Evolutionary conservation across 1,284 basidiomycete genomes (phyloP).

Genomic region (Ceratobasidium sp.): DNA sequence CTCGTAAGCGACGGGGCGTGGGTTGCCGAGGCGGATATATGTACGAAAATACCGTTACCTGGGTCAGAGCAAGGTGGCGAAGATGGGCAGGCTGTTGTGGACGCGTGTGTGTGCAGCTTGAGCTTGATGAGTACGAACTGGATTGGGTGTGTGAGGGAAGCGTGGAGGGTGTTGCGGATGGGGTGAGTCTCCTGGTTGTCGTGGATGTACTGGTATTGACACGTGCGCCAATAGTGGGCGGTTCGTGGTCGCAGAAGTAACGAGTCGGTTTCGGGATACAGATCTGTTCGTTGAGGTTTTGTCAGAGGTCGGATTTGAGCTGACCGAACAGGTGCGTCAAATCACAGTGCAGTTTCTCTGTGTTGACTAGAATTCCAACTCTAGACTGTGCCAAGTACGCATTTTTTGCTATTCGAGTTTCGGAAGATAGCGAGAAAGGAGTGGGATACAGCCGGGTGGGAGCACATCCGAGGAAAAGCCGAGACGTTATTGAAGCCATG

Average conservation of each 20-base stretch:
- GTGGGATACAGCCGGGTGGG: constrained; percentile 63
- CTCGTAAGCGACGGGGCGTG: constrained; percentile 74
- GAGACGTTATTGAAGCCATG: constrained; percentile 82
- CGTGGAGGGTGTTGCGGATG: constrained; percentile 81
- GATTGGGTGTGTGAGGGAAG: constrained; percentile 88
- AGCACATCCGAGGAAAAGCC: constrained; percentile 65
- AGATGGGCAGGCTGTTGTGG: constrained; percentile 71
- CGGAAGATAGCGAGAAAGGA: constrained; percentile 64
- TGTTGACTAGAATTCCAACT: constrained; percentile 35
- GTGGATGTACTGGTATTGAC: constrained; percentile 6
- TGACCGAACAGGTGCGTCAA: constrained; percentile 70
- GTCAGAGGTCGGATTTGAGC: constrained; percentile 77
- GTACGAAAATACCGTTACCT: constrained; percentile 74
- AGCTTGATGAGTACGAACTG: constrained; percentile 98
- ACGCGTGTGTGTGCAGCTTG: constrained; percentile 91
- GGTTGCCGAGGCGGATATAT: constrained; percentile 82
- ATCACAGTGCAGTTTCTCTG: constrained; percentile 14
- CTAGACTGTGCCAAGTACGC: constrained; percentile 81
- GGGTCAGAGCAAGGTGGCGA: constrained; percentile 72
- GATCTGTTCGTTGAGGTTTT: constrained; percentile 80
- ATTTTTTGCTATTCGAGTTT: constrained; percentile 89
- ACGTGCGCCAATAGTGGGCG: constrained; percentile 61
- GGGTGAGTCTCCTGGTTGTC: constrained; percentile 63
- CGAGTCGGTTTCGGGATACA: constrained; percentile 79
- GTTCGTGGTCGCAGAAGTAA: constrained; percentile 94